Evolutionary conservation across 1,139 yeast species (phyloP).

Genomic region (Yamadazyma dendronema): DNA sequence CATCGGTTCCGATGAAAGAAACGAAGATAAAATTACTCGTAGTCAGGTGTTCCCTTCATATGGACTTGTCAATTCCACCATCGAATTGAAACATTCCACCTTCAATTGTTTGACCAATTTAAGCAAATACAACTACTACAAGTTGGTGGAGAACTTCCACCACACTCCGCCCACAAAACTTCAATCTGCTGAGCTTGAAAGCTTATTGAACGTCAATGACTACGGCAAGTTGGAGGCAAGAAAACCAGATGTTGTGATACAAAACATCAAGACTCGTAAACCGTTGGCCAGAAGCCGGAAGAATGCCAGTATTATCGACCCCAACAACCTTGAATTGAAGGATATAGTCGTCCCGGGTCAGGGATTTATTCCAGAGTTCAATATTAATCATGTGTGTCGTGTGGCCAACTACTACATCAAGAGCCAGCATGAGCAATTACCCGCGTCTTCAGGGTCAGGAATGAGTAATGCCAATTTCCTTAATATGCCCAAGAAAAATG

Average conservation of each 20-base stretch:
- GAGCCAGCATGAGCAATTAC: slow-evolving; percentile 26
- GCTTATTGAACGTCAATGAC: slow-evolving; percentile 28
- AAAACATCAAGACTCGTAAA: slow-evolving; percentile 18
- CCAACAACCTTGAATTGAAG: slow-evolving; percentile 38
- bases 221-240: slow-evolving; percentile 24
- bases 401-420: slow-evolving; percentile 45
- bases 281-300: slow-evolving; percentile 31
- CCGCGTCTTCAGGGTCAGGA: slow-evolving; percentile 1
- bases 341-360: slow-evolving; percentile 47
- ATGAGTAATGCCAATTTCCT: slow-evolving; percentile 7
- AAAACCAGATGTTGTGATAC: slow-evolving; percentile 11
- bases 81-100: slow-evolving; percentile 33
- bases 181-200: slow-evolving; percentile 30
- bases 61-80: slow-evolving; percentile 30
- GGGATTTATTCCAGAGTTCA: slow-evolving; percentile 46
- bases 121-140: slow-evolving; percentile 40
- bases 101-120: slow-evolving; percentile 36
- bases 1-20: slow-evolving; percentile 3
- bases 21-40: slow-evolving; percentile 27
- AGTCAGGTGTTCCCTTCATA: slow-evolving; percentile 45
- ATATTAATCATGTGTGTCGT: slow-evolving; percentile 39
- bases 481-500: slow-evolving; percentile 12
- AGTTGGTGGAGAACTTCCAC: slow-evolving; percentile 18
- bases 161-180: slow-evolving; percentile 28
- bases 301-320: slow-evolving; percentile 34